Percentiles rank a stretch among this genome's conserved stretches.
phyloP scores from a whole-genome alignment of 768 basidiomycete species.

The Mycena amicta region DNA sequence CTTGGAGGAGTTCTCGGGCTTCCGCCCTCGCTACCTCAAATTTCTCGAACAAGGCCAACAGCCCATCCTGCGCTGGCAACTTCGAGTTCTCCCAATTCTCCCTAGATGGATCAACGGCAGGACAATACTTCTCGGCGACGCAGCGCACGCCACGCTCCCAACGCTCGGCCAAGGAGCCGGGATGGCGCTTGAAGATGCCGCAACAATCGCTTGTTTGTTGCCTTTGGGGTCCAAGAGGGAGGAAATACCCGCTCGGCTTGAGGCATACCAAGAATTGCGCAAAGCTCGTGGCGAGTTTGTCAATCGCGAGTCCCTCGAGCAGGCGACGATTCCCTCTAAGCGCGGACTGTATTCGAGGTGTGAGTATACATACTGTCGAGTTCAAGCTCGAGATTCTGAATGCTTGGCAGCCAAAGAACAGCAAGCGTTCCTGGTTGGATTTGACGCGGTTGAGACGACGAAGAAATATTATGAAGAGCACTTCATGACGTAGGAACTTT shows the following conservation, averaged over 20 bases:
- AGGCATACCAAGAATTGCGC: conserved; percentile 12
- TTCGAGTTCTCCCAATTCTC: conserved; percentile 7
- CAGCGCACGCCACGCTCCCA: conserved; percentile 29
- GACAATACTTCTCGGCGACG: conserved; percentile 10
- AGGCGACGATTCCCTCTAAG: conserved; percentile 10
- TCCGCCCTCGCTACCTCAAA: conserved; percentile 12
- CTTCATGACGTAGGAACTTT: no score
- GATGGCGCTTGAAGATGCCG: conserved; percentile 29
- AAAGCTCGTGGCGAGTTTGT: conserved; percentile 16
- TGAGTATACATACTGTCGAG: neutral
- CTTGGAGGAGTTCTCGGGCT: conserved; percentile 10
- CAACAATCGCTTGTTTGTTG: conserved; percentile 9
- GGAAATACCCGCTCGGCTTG: conserved; percentile 9
- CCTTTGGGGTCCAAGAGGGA: conserved; percentile 5
- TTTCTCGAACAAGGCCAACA: conserved; percentile 12
- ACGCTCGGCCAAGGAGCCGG: conserved; percentile 29
- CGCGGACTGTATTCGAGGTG: conserved; percentile 6
- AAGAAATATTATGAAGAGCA: conserved; percentile 8
- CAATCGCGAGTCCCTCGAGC: conserved; percentile 15
- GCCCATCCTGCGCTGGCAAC: conserved; percentile 16
- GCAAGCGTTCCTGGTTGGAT: conserved; percentile 7
- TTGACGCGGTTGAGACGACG: conserved; percentile 9
- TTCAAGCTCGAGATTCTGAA: neutral
- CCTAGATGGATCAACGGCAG: conserved; percentile 16
- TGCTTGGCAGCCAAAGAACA: conserved; percentile 1